phyloP scores from a whole-genome alignment of 108 stramenopile genomes.

The Fistulifera solaris region DNA sequence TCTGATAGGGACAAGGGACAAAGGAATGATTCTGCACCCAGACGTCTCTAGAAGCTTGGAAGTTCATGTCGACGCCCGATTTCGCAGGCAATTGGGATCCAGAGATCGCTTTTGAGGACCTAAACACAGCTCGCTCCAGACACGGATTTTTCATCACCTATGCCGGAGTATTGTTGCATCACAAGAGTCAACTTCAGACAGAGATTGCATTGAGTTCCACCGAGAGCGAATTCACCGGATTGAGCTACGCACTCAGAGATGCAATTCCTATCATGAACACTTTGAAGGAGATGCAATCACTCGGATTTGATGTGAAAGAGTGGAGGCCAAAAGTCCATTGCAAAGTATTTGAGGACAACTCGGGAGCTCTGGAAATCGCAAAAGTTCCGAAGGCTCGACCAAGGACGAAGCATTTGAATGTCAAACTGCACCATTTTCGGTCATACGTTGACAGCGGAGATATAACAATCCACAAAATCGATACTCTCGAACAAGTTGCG shows the following conservation, averaged over 20 bases:
- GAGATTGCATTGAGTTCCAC: conserved; percentile 25
- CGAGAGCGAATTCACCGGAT: conserved; percentile 22
- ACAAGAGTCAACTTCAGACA: conserved; percentile 19
- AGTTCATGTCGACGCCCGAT: conserved; percentile 33
- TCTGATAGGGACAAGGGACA: conserved; percentile 5
- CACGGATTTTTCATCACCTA: conserved; percentile 8
- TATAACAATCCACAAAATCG: conserved; percentile 13
- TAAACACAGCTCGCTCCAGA: conserved; percentile 2
- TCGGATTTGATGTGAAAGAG: conserved; percentile 4
- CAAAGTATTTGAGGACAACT: conserved; percentile 31
- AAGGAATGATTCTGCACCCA: conserved; percentile 14
- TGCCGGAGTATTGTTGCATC: conserved; percentile 14
- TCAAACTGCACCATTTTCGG: conserved; percentile 26
- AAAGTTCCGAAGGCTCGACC: conserved; percentile 21
- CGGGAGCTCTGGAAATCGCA: conserved; percentile 19
- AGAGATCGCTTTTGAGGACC: not conserved
- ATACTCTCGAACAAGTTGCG: not conserved
- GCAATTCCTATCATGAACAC: conserved; percentile 11
- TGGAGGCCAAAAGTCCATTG: conserved; percentile 15
- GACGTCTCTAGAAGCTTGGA: conserved; percentile 20
- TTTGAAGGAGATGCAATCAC: conserved; percentile 17
- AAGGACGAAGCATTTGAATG: conserved; percentile 30
- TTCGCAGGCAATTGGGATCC: conserved; percentile 26
- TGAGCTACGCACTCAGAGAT: conserved; percentile 20
- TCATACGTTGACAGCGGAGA: conserved; percentile 18